A percentile compares a stretch with the other conserved stretches of the same genome.
Conservation (phyloP, 202 grass and related monocot species). For the Hordeum pubiflorum region DNA sequence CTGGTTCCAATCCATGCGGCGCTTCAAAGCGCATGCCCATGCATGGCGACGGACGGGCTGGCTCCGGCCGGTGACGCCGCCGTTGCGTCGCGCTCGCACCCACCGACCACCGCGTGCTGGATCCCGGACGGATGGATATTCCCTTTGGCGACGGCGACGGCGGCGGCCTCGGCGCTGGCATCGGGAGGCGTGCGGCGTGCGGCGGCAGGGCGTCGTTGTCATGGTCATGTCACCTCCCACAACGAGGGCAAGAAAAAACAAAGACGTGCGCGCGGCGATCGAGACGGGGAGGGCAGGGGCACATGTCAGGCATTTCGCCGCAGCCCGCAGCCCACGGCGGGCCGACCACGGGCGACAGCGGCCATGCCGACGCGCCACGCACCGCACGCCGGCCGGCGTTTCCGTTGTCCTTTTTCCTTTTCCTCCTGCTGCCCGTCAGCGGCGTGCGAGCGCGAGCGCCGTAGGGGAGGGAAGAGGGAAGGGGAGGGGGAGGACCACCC, state of each 20-base stretch:
- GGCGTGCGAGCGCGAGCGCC: neutral
- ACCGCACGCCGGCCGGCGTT: neutral
- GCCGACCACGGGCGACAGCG: neutral
- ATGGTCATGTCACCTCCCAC: neutral
- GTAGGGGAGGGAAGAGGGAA: neutral
- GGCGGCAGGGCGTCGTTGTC: neutral
- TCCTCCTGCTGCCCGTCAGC: neutral
- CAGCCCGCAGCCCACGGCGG: neutral
- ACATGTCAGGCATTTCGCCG: neutral
- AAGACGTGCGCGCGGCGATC: neutral
- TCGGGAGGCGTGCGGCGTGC: neutral
- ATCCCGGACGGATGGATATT: neutral
- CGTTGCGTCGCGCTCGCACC: no score
- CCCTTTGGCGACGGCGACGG: neutral
- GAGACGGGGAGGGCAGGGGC: neutral
- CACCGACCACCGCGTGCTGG: no score
- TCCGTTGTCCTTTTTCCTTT: neutral
- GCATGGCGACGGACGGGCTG: no score
- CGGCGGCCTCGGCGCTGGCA: no score
- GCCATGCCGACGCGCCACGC: neutral
- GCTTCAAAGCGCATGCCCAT: no score
- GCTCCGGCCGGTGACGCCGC: no score
- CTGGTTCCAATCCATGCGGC: no score
- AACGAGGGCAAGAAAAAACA: neutral
- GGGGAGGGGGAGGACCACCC: neutral